Conservation (phyloP, 2,329 filamentous ascomycete genomes). For the Nemania sp. region DNA sequence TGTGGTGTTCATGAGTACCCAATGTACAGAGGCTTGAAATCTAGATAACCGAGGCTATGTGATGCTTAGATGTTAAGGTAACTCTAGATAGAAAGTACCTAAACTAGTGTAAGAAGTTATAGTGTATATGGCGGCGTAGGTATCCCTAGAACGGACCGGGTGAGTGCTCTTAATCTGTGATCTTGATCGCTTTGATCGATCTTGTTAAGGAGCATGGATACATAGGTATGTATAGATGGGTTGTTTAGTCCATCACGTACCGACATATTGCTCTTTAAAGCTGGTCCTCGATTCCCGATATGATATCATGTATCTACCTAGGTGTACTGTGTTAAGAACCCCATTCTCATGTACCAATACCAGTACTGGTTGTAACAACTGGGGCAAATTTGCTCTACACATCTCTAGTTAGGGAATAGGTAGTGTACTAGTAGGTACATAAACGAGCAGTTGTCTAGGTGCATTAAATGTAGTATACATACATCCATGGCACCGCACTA, state of each 20-base stretch:
- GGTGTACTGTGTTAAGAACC: too few relatives aligned
- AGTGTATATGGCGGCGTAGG: background rate
- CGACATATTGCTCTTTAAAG: too few relatives aligned
- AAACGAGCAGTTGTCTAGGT: too few relatives aligned
- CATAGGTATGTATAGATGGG: too few relatives aligned
- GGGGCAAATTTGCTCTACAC: background rate
- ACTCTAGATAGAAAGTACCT: background rate
- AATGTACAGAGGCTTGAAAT: too few relatives aligned
- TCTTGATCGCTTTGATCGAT: slow-evolving; percentile 11
- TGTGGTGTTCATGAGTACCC: background rate
- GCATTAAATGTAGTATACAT: too few relatives aligned
- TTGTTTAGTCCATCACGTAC: too few relatives aligned
- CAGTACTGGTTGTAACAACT: background rate
- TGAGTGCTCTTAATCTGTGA: background rate
- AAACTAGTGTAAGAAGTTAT: background rate
- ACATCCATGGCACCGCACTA: too few relatives aligned
- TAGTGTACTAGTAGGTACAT: background rate
- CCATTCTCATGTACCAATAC: background rate
- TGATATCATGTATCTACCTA: too few relatives aligned
- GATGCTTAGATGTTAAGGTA: background rate
- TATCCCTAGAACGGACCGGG: background rate
- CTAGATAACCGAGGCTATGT: too few relatives aligned
- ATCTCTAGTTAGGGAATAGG: background rate
- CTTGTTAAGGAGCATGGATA: slow-evolving; percentile 7
- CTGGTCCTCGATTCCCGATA: too few relatives aligned